Percentiles rank a stretch among this genome's conserved stretches.
Evolutionary conservation across 176 grass and related monocot species (phyloP).

Genomic region (Tuctoria greenei): DNA sequence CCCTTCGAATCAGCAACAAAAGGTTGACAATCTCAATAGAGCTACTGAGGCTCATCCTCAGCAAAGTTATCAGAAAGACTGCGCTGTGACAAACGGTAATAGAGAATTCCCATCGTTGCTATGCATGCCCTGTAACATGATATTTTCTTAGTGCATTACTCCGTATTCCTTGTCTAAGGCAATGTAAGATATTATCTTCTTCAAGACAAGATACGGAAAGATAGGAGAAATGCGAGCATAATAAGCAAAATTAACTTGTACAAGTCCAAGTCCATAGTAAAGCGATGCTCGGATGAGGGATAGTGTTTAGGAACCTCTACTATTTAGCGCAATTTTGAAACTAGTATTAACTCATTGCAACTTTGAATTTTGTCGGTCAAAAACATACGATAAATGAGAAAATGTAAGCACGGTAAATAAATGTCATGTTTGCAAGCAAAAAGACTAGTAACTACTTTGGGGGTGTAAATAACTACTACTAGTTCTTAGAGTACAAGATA

Average conservation of each 20-base stretch:
- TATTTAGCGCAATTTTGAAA: constrained; percentile 8
- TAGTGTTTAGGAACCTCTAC: neutral
- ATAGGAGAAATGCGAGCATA: neutral
- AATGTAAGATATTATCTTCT: neutral
- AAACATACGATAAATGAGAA: neutral
- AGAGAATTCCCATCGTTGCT: constrained; percentile 92
- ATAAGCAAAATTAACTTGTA: neutral
- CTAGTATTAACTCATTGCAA: neutral
- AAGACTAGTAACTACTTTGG: neutral
- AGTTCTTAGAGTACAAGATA: too few species aligned
- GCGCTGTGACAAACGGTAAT: constrained; percentile 84
- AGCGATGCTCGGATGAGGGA: neutral
- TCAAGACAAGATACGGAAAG: neutral
- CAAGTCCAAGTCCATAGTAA: neutral
- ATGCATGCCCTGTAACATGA: constrained; percentile 82
- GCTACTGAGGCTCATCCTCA: constrained; percentile 79
- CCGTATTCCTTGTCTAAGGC: constrained; percentile 10
- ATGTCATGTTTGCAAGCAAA: neutral
- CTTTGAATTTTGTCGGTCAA: neutral
- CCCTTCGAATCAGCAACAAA: constrained; percentile 33
- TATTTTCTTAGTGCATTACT: constrained; percentile 17
- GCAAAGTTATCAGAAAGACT: constrained; percentile 63
- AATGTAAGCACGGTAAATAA: constrained; percentile 13
- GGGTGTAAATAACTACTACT: too few species aligned
- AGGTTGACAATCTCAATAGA: constrained; percentile 3